Conservation (phyloP, 768 basidiomycete species). For the Rhodosporidiobolus odoratus region DNA sequence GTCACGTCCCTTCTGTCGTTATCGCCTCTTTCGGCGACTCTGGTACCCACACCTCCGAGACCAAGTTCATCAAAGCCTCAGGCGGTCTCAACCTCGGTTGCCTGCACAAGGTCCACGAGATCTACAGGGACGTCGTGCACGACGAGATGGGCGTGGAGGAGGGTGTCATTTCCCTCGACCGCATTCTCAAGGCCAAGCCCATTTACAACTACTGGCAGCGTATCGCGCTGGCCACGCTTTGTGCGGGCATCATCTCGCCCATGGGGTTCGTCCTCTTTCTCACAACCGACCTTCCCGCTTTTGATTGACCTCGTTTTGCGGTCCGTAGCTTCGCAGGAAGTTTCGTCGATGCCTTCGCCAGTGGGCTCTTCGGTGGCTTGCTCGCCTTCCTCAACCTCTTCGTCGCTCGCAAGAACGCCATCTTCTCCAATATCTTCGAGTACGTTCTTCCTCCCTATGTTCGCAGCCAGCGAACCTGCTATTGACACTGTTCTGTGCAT, state of each 20-base stretch:
- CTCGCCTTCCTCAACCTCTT: constrained; percentile 66
- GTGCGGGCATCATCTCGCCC: constrained; percentile 74
- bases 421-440: constrained; percentile 92
- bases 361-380: constrained; percentile 63
- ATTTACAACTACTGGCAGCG: constrained; percentile 62
- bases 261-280: constrained; percentile 51
- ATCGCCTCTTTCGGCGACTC: constrained; percentile 77
- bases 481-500: not conserved
- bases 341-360: constrained; percentile 62
- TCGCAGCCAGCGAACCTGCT: not conserved
- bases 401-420: constrained; percentile 66
- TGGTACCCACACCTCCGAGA: constrained; percentile 71
- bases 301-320: constrained; percentile 41
- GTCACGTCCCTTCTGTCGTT: constrained; percentile 54
- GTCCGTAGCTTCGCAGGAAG: constrained; percentile 51
- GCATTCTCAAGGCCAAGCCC: constrained; percentile 60
- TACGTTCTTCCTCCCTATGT: constrained; percentile 47
- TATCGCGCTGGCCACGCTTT: constrained; percentile 62
- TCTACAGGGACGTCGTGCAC: constrained; percentile 84
- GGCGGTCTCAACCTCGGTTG: constrained; percentile 71
- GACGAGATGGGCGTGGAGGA: constrained; percentile 80
- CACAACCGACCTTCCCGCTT: not conserved
- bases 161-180: constrained; percentile 61
- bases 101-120: constrained; percentile 73
- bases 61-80: constrained; percentile 76